Evolutionary conservation across 164 flowering plant species (phyloP), one percentile per base, ranked within the genome.

Genomic region (Santalum album): DNA sequence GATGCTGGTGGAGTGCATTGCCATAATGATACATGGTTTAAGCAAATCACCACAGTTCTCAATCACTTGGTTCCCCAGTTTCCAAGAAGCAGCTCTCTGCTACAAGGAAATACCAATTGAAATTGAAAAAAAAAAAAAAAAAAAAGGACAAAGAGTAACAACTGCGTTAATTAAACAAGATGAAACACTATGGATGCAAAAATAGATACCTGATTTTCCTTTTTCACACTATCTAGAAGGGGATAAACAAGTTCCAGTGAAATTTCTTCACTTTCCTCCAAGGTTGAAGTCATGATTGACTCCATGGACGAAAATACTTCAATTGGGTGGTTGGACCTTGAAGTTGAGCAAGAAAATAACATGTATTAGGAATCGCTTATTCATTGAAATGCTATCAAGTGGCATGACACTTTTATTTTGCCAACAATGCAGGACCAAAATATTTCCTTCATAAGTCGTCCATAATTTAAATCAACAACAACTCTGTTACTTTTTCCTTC

Each of bases 191-290:
- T n/a, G 57, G 49, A 49, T 60, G 18, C 10, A 45, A 42, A 56
- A 20, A 20, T 12, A 40, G 14, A 39, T 38, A 77, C 82, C 77
- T 72, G 60, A 59, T 67, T 72, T 27, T 67, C 73, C 57, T 58
- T 68, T 56, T 36, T 64, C 29, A 81, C 70, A 55, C 74, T 66
- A 55, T 59, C 58, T 51, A 90, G 57, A 49, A 90, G 76, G n/a
- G 69, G 60, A 38, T 54, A 38, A 16, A 86, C 76, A 54, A 86
- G 75, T 56, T 74, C 83, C 15, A 60, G 23, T 14, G 85, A 63
- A 39, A 90, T 62, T 18, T 81, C 90, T 69, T 86, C 95, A 61
- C 90, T 87, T 77, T 87, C 97, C 51, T 81, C 90, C 48, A 90
- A 20, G 18, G 86, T 79, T 44, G 77, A 55, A 12, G 74, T 77